phyloP scores from a whole-genome alignment of 2,329 filamentous ascomycete species.

The Calonectria pteridis region DNA sequence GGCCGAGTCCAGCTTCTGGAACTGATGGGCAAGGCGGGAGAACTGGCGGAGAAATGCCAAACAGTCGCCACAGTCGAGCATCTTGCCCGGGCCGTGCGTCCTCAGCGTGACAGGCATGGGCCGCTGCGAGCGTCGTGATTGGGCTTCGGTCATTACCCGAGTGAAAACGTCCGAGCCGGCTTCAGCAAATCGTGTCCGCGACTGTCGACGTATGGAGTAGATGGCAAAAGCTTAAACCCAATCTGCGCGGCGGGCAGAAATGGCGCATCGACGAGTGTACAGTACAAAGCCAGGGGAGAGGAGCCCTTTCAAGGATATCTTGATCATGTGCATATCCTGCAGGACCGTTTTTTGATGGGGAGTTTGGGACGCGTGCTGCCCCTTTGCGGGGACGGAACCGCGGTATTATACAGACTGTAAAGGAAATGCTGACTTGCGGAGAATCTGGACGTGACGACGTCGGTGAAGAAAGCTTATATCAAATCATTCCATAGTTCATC shows the following conservation, averaged over 20 bases:
- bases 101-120: not conserved
- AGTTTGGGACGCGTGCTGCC: not conserved
- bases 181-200: not conserved
- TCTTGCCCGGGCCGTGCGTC: not conserved
- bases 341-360: not conserved
- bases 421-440: not conserved
- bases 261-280: not conserved
- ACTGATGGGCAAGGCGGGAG: not conserved
- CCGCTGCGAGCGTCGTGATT: not conserved
- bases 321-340: not conserved
- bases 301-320: not conserved
- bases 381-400: not conserved
- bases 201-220: not conserved
- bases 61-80: not conserved
- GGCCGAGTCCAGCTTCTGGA: not conserved
- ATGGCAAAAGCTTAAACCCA: not conserved
- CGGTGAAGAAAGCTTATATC: slow-evolving; percentile 5
- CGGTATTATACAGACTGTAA: not conserved
- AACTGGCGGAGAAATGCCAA: slow-evolving; percentile 3
- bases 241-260: not conserved
- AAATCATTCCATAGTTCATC: not conserved
- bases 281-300: not conserved
- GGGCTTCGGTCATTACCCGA: slow-evolving; percentile 5
- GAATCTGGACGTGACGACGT: not conserved
- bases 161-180: not conserved